A percentile compares a stretch with the other conserved stretches of the same genome.
phyloP scores from a whole-genome alignment of 2,329 filamentous ascomycete species.

The Colletotrichum godetiae region DNA sequence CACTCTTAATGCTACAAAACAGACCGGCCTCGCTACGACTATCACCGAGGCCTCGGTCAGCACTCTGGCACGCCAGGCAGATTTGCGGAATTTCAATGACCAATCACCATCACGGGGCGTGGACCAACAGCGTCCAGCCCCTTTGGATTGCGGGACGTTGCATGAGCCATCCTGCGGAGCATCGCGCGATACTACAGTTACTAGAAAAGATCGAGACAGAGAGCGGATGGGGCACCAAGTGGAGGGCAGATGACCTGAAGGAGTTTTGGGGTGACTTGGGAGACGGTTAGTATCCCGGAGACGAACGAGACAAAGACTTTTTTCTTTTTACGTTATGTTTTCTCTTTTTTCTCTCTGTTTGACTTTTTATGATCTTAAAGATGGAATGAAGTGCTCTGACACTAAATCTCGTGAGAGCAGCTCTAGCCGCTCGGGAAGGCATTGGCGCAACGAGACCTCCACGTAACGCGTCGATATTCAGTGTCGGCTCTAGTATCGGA shows the following conservation, averaged over 20 bases:
- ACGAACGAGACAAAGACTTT: neutral
- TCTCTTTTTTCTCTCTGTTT: neutral
- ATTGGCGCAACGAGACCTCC: conserved; percentile 30
- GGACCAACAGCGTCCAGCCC: conserved; percentile 69
- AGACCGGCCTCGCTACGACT: conserved; percentile 45
- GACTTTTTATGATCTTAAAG: conserved; percentile 3
- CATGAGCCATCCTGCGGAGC: conserved; percentile 61
- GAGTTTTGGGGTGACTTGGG: conserved; percentile 47
- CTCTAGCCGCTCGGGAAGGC: conserved; percentile 26
- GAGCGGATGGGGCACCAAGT: conserved; percentile 65
- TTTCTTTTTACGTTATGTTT: neutral
- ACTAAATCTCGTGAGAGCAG: conserved; percentile 11
- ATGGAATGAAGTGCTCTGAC: conserved; percentile 24
- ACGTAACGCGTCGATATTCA: conserved; percentile 32
- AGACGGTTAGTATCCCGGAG: conserved; percentile 35
- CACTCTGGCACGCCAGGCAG: conserved; percentile 65
- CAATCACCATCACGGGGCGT: conserved; percentile 65
- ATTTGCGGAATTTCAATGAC: conserved; percentile 68
- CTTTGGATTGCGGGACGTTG: conserved; percentile 66
- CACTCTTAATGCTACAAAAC: conserved; percentile 61
- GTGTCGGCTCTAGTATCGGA: conserved; percentile 18
- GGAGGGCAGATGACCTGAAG: conserved; percentile 64
- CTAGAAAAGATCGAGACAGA: conserved; percentile 61
- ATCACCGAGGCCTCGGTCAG: conserved; percentile 46
- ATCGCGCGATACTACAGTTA: conserved; percentile 52